phyloP scores from a whole-genome alignment of 306 rosid genomes.

The Parietaria judaica region DNA sequence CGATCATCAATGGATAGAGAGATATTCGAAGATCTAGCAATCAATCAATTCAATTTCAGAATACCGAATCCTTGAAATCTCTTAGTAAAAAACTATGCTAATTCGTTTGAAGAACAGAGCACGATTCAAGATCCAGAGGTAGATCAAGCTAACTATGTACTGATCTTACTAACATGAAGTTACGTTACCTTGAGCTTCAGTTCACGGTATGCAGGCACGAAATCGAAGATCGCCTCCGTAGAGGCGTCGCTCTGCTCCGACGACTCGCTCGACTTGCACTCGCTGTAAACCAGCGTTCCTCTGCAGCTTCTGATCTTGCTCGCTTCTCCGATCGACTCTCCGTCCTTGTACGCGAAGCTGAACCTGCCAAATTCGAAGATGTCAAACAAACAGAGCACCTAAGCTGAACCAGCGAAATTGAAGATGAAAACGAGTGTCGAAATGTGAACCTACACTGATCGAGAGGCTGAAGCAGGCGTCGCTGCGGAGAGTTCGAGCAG shows the following conservation, averaged over 20 bases:
- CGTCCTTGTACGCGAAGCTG: constrained; percentile 19
- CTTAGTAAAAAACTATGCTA: neutral
- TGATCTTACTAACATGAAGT: too few relatives aligned
- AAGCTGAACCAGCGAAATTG: neutral
- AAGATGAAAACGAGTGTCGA: neutral
- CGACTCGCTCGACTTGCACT: constrained; percentile 37
- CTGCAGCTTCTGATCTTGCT: constrained; percentile 17
- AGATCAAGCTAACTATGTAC: neutral
- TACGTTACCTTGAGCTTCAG: constrained; percentile 41
- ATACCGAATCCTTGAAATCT: neutral
- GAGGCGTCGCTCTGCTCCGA: constrained; percentile 37
- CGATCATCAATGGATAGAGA: too few relatives aligned
- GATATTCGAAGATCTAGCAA: too few relatives aligned
- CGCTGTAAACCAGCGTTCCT: constrained; percentile 20
- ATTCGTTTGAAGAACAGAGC: neutral
- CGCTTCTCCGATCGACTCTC: constrained; percentile 17
- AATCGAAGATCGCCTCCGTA: constrained; percentile 28
- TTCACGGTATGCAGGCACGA: constrained; percentile 31
- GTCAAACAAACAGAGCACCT: constrained; percentile 16
- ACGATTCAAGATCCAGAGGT: constrained; percentile 2
- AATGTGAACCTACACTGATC: constrained; percentile 24
- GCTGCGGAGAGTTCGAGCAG: constrained; percentile 56
- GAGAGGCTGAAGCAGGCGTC: constrained; percentile 19
- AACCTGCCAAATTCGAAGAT: constrained; percentile 25
- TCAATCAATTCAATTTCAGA: neutral